Base-by-base conservation (phyloP, 139 green algal species). In the Coelastrella sp. region DNA sequence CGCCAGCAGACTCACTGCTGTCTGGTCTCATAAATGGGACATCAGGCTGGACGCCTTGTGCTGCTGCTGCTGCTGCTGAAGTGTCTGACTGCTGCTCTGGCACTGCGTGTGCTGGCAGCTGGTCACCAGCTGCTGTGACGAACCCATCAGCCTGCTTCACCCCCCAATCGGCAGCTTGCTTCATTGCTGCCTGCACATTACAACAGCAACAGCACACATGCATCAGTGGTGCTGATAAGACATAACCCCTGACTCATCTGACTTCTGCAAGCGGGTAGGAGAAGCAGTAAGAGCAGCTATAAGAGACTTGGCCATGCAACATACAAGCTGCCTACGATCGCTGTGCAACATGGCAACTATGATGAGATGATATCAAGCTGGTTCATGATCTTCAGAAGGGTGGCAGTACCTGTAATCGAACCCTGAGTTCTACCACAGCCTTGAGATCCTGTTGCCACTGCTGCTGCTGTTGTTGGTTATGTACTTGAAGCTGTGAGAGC, bases 401-500 rank as follows among this genome's bases (percentile, higher is more conserved):
- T 5, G 51, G 67, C 25, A 51, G 11, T 6, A 82, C 75, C 75
- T 82, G 75, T 45, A 82, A 17, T 53, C 57, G 51, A 11, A 38
- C 78, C 35, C 78, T 48, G 59, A 84, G 7, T 1, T 66, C 62
- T 25, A 84, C 78, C 5, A 84, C 59, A n/a, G 27, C 78, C 5
- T 60, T 40, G 15, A 84, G 78, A 8, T 43, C n/a, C n/a, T n/a
- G 78, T 60, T 84, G 78, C 38, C 60, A 40, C 60, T 62, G 35
- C 60, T 75, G 78, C 60, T 74, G 60, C 78, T 64, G 60, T 38
- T 66, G 60, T 25, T 53, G 60, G 11, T 32, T 30, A 4, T 15
- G 57, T 40, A 76, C 40, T 40, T 84, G 60, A 40, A 84, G 9
- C 60, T 84, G 60, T 21, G 59, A 76, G 5, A 84, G 78, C 60